Evolutionary conservation across 2,329 filamentous ascomycete species (phyloP).

Genomic region (Botrytis deweyae): DNA sequence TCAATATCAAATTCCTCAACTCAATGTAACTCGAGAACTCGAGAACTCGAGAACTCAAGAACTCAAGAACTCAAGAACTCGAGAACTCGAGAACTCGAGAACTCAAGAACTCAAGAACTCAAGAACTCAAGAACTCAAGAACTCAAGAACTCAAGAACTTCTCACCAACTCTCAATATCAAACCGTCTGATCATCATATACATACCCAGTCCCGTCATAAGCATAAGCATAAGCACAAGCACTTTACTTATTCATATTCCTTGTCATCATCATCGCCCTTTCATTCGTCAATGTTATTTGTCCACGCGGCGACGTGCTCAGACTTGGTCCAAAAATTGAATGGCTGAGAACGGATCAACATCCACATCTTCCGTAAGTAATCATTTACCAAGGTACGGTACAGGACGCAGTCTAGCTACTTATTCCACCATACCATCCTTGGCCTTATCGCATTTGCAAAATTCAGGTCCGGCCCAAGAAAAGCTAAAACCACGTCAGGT

Average conservation of each 20-base stretch:
- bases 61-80: too few species aligned
- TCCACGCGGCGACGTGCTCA: not conserved
- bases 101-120: not conserved
- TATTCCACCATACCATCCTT: not conserved
- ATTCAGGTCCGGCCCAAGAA: conserved; percentile 1
- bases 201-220: not conserved
- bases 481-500: not conserved
- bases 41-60: too few species aligned
- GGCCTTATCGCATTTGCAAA: not conserved
- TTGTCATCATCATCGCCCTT: not conserved
- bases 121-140: too few species aligned
- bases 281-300: not conserved
- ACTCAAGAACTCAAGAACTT: too few species aligned
- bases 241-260: not conserved
- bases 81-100: not conserved
- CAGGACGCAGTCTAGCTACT: not conserved
- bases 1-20: not conserved
- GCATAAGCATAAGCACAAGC: not conserved
- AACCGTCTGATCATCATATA: not conserved
- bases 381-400: not conserved
- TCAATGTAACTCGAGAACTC: not conserved
- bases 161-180: not conserved
- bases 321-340: not conserved
- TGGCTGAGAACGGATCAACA: conserved; percentile 11
- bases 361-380: not conserved